Evolutionary conservation across 805 yeast species (phyloP).

Genomic region (Candida germanica): DNA sequence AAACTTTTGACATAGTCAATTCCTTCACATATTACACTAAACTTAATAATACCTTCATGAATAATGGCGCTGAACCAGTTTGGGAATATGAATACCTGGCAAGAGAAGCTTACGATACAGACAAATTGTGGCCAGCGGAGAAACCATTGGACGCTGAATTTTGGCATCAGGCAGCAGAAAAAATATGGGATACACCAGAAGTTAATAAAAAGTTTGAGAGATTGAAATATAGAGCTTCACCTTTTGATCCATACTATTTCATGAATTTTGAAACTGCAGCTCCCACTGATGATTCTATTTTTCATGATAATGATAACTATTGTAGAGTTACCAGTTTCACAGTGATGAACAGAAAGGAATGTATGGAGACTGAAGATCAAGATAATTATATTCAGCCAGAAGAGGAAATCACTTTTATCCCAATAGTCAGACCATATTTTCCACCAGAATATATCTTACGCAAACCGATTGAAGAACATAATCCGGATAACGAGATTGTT

Average conservation of each 20-base stretch:
- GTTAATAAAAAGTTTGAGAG: constrained; percentile 48
- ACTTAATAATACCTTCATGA: constrained; percentile 53
- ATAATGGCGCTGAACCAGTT: constrained; percentile 53
- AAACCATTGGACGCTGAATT: constrained; percentile 66
- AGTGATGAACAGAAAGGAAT: constrained; percentile 17
- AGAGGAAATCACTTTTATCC: constrained; percentile 12
- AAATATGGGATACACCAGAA: constrained; percentile 40
- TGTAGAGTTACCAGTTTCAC: constrained; percentile 19
- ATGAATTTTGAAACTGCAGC: background rate
- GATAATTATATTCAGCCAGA: constrained; percentile 18
- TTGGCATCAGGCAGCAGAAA: constrained; percentile 41
- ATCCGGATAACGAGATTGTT: background rate
- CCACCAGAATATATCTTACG: constrained; percentile 13
- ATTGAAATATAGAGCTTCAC: constrained; percentile 46
- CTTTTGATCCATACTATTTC: constrained; percentile 23
- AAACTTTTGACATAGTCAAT: constrained; percentile 59
- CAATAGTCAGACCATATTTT: constrained; percentile 15
- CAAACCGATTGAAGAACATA: background rate
- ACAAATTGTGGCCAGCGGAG: constrained; percentile 53
- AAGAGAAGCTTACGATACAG: constrained; percentile 52
- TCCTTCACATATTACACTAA: constrained; percentile 56
- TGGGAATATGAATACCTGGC: constrained; percentile 69
- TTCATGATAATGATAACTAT: constrained; percentile 16
- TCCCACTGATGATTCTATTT: constrained; percentile 24
- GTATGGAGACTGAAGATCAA: constrained; percentile 22